Conservation (phyloP, 495 filamentous ascomycete genomes). For the Tetracladium setigerum region DNA sequence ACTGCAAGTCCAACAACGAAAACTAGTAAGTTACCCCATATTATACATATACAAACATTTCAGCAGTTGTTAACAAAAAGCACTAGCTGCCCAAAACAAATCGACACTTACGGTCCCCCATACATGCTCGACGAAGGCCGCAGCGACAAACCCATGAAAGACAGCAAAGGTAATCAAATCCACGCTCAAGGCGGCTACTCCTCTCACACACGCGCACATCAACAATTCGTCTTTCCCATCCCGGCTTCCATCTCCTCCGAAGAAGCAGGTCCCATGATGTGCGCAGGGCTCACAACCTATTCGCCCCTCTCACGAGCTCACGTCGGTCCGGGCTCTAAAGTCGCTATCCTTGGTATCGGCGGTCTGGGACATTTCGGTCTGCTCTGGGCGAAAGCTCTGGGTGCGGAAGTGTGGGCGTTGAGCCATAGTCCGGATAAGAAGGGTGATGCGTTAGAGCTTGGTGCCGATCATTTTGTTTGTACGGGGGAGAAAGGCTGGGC, state of each 20-base stretch:
- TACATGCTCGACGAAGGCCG: constrained; percentile 41
- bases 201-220: constrained; percentile 65
- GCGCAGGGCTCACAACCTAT: constrained; percentile 69
- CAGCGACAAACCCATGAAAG: constrained; percentile 22
- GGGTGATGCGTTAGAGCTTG: constrained; percentile 51
- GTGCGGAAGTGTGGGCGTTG: constrained; percentile 60
- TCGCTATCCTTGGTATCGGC: constrained; percentile 64
- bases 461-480: constrained; percentile 58
- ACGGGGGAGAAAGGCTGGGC: constrained; percentile 61
- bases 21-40: constrained; percentile 77
- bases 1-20: constrained; percentile 66
- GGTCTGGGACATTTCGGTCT: constrained; percentile 65
- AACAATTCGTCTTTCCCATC: constrained; percentile 71
- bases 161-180: constrained; percentile 39
- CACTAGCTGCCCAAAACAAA: background rate
- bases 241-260: constrained; percentile 56
- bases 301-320: constrained; percentile 56
- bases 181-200: constrained; percentile 59
- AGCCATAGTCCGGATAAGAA: constrained; percentile 53
- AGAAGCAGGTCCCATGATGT: constrained; percentile 70
- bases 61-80: constrained; percentile 37
- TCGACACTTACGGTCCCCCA: constrained; percentile 56
- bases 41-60: too few species aligned
- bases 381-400: constrained; percentile 55
- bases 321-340: constrained; percentile 58